Evolutionary conservation across 2,329 filamentous ascomycete genomes (phyloP).

Genomic region (Dissoconium aciculare): DNA sequence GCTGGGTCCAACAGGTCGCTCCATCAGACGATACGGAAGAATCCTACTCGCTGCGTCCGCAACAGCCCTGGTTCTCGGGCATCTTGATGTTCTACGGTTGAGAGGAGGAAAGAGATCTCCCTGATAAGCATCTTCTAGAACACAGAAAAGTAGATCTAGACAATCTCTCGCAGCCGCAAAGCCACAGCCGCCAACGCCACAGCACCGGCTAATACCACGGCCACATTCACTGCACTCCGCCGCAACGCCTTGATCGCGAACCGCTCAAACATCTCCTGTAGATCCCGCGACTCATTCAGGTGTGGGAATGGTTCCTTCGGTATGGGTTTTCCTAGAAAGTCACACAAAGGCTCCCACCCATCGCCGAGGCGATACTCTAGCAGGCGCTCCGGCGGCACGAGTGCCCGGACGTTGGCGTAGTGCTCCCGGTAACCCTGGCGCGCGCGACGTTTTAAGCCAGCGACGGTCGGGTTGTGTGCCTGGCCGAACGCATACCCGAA

Average conservation of each 20-base stretch:
- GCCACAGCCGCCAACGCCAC: background rate
- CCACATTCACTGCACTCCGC: constrained; percentile 1
- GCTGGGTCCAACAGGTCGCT: background rate
- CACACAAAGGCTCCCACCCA: constrained; percentile 21
- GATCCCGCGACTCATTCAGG: constrained; percentile 8
- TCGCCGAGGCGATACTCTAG: constrained; percentile 17
- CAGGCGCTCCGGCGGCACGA: constrained; percentile 14
- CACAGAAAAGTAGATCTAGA: constrained; percentile 1
- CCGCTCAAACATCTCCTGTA: constrained; percentile 6
- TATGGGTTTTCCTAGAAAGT: constrained; percentile 16
- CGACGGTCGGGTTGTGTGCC: constrained; percentile 1
- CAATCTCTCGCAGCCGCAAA: background rate
- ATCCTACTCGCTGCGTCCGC: background rate
- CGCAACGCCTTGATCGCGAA: constrained; percentile 26
- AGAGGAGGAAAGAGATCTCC: background rate
- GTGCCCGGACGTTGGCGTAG: constrained; percentile 9
- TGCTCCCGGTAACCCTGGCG: constrained; percentile 8
- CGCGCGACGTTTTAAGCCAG: constrained; percentile 1
- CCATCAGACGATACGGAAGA: background rate
- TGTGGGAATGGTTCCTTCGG: constrained; percentile 16
- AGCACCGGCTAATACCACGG: background rate
- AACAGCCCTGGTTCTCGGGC: background rate
- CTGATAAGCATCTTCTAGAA: too few relatives aligned
- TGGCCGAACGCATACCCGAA: constrained; percentile 4
- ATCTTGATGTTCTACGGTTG: background rate